phyloP scores from a whole-genome alignment of 108 stramenopile genomes.

The Pseudonitzschia pungens region DNA sequence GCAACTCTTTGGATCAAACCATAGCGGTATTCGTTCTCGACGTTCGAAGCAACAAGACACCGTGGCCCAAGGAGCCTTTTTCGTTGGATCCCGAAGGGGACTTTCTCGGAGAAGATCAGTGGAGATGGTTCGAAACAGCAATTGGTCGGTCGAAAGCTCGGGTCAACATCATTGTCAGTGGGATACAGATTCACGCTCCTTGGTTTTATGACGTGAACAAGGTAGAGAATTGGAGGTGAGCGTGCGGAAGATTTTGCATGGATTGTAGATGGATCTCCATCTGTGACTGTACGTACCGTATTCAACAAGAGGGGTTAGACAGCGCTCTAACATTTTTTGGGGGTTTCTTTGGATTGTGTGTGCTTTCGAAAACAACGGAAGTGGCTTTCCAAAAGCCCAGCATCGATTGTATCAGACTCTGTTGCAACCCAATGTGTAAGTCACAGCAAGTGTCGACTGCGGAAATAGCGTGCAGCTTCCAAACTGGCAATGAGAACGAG shows the following conservation, averaged over 20 bases:
- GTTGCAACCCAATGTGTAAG: conserved; percentile 51
- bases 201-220: conserved; percentile 56
- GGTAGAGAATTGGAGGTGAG: conserved; percentile 68
- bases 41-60: conserved; percentile 68
- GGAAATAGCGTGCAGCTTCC: neutral
- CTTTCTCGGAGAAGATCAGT: conserved; percentile 80
- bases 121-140: conserved; percentile 79
- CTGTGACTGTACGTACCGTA: neutral
- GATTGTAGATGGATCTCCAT: neutral
- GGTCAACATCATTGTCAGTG: conserved; percentile 76
- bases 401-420: conserved; percentile 61
- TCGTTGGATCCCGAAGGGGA: conserved; percentile 45
- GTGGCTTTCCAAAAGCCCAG: conserved; percentile 42
- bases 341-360: neutral
- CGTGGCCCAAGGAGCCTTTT: conserved; percentile 54
- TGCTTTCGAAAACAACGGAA: neutral
- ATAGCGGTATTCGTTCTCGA: conserved; percentile 82
- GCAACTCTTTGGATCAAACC: conserved; percentile 28
- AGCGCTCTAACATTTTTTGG: too few relatives aligned
- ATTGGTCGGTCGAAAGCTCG: conserved; percentile 64
- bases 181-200: conserved; percentile 69
- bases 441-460: neutral
- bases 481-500: neutral
- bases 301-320: too few relatives aligned
- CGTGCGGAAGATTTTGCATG: conserved; percentile 14